These are phyloP conservation scores for Phaeotremella fagi DNA, from an alignment of 768 basidiomycete species.

Conservation along the genomic window DNA sequence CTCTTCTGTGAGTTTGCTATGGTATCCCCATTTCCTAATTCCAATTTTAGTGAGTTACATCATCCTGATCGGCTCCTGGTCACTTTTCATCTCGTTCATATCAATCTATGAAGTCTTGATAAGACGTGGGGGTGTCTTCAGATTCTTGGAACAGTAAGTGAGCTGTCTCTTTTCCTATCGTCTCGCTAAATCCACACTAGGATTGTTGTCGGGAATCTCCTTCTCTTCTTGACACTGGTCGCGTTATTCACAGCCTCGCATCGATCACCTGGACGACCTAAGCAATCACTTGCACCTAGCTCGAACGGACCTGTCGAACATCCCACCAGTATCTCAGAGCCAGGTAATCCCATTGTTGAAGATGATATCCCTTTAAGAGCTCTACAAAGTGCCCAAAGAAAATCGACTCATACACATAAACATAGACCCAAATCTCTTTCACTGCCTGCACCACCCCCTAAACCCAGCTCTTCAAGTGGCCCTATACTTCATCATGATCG, in stretches of 20 bases:
- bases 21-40: neutral
- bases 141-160: constrained; percentile 40
- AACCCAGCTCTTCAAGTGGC: neutral
- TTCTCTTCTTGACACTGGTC: constrained; percentile 28
- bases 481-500: neutral
- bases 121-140: constrained; percentile 12
- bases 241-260: constrained; percentile 32
- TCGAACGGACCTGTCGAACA: neutral
- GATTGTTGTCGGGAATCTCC: constrained; percentile 23
- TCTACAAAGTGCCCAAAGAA: constrained; percentile 25
- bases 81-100: constrained; percentile 28
- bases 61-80: constrained; percentile 27
- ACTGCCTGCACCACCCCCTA: constrained; percentile 1
- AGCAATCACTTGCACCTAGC: constrained; percentile 21
- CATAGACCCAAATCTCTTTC: constrained; percentile 33
- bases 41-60: constrained; percentile 23
- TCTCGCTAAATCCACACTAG: too few species aligned
- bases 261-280: constrained; percentile 28
- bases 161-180: neutral
- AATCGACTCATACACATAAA: constrained; percentile 13
- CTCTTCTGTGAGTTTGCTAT: neutral
- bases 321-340: neutral
- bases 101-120: constrained; percentile 23
- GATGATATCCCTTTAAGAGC: constrained; percentile 31
- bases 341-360: constrained; percentile 2